Evolutionary conservation across 441 rosid genomes (phyloP).

Genomic region (Adansonia gregorii): DNA sequence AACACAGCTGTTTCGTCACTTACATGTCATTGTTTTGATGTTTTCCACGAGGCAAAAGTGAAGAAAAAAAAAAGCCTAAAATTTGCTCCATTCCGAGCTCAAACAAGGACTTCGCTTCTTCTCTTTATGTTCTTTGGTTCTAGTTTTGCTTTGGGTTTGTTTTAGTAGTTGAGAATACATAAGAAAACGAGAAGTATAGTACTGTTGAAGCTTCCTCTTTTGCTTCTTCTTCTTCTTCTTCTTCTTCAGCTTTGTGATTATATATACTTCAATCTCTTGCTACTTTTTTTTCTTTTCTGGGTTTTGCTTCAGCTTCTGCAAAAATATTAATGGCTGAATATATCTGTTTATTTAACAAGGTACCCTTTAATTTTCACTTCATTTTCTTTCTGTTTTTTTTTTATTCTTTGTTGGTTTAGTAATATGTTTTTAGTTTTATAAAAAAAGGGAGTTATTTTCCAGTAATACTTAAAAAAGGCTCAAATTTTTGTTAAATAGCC

Average conservation of each 20-base stretch:
- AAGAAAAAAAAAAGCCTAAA: not conserved
- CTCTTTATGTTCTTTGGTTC: not conserved
- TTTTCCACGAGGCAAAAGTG: slow-evolving; percentile 26
- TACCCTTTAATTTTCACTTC: slow-evolving; percentile 23
- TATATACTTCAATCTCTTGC: not conserved
- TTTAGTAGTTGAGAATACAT: slow-evolving; percentile 20
- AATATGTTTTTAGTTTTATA: not conserved
- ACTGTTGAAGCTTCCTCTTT: not conserved
- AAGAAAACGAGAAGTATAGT: slow-evolving; percentile 17
- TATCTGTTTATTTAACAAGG: slow-evolving; percentile 65
- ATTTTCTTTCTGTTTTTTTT: not conserved
- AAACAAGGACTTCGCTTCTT: not conserved
- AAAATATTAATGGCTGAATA: slow-evolving; percentile 56
- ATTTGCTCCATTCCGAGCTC: not conserved
- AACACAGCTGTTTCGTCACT: slow-evolving; percentile 6
- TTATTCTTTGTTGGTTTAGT: not conserved
- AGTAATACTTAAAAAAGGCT: not conserved
- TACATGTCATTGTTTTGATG: slow-evolving; percentile 1
- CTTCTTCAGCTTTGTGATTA: not conserved
- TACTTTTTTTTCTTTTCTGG: not conserved
- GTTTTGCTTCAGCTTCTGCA: slow-evolving; percentile 33
- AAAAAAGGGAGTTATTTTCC: not conserved
- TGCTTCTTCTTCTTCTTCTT: too few species aligned
- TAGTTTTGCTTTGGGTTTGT: not conserved
- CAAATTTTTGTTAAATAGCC: slow-evolving; percentile 21